Percentiles rank a stretch among this genome's conserved stretches.
Conservation (phyloP, 306 rosid genomes). For the Cotoneaster glaucophyllus region DNA sequence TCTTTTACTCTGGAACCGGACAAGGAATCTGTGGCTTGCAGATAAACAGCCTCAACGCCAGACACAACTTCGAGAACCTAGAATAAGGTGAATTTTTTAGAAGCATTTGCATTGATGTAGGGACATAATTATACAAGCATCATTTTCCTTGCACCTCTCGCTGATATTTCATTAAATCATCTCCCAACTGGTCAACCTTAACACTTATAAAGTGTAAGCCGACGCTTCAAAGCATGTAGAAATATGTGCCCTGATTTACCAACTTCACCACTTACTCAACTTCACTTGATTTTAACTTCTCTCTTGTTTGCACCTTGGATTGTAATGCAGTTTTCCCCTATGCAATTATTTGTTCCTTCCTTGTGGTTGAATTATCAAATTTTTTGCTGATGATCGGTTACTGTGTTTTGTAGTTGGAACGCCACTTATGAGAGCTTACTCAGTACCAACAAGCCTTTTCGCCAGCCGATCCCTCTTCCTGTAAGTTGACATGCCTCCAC, state of each 20-base stretch:
- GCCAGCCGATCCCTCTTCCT: slow-evolving; percentile 54
- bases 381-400: not conserved
- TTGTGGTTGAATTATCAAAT: not conserved
- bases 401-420: slow-evolving; percentile 52
- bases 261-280: not conserved
- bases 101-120: not conserved
- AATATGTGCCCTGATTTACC: not conserved
- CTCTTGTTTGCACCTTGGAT: not conserved
- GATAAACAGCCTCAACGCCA: slow-evolving; percentile 27
- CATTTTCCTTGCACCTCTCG: not conserved
- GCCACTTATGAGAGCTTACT: slow-evolving; percentile 68
- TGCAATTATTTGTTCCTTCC: not conserved
- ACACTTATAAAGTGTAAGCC: not conserved
- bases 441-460: slow-evolving; percentile 56
- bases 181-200: not conserved
- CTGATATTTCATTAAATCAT: not conserved
- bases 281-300: not conserved
- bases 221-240: not conserved
- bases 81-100: slow-evolving; percentile 48
- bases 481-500: slow-evolving; percentile 40
- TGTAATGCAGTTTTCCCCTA: not conserved
- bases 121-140: not conserved
- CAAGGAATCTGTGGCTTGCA: slow-evolving; percentile 70
- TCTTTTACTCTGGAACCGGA: slow-evolving; percentile 71
- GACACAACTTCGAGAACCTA: slow-evolving; percentile 44